These are phyloP conservation scores for Russula sp. DNA, from an alignment of 768 basidiomycete genomes.

Conservation along the genomic window DNA sequence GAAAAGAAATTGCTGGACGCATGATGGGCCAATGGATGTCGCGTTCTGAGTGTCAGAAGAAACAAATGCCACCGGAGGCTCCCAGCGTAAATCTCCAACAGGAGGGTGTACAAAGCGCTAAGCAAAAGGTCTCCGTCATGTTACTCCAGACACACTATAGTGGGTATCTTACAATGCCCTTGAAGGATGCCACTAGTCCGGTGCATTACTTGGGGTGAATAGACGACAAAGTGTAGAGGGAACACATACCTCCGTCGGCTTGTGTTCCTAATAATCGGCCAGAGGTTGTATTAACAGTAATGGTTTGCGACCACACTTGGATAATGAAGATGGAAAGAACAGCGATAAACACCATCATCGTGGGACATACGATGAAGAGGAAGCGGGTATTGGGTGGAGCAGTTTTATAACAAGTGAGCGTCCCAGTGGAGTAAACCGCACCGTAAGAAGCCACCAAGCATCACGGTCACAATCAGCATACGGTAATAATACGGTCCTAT, in stretches of 20 bases:
- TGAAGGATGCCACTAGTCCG: conserved; percentile 19
- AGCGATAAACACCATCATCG: neutral
- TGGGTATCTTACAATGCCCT: conserved; percentile 16
- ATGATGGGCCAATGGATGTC: conserved; percentile 23
- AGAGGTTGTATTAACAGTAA: conserved; percentile 13
- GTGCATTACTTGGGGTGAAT: neutral
- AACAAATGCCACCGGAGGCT: conserved; percentile 12
- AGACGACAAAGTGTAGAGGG: neutral
- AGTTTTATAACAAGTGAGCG: too few species aligned
- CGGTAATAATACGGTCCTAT: too few species aligned
- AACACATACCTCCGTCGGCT: conserved; percentile 13
- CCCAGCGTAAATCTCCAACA: conserved; percentile 16
- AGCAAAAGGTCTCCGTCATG: neutral
- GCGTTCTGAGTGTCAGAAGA: conserved; percentile 11
- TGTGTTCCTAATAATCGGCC: conserved; percentile 7
- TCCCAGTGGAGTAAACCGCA: too few species aligned
- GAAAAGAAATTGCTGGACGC: conserved; percentile 17
- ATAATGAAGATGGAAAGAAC: neutral
- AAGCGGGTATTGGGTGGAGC: neutral
- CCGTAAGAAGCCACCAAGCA: too few species aligned
- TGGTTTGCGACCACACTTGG: neutral
- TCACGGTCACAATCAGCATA: too few species aligned
- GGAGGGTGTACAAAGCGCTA: conserved; percentile 24
- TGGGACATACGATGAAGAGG: neutral
- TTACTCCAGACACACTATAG: neutral